Base-by-base conservation (phyloP, 2,329 filamentous ascomycete genomes). In the Colletotrichum abscissum region DNA sequence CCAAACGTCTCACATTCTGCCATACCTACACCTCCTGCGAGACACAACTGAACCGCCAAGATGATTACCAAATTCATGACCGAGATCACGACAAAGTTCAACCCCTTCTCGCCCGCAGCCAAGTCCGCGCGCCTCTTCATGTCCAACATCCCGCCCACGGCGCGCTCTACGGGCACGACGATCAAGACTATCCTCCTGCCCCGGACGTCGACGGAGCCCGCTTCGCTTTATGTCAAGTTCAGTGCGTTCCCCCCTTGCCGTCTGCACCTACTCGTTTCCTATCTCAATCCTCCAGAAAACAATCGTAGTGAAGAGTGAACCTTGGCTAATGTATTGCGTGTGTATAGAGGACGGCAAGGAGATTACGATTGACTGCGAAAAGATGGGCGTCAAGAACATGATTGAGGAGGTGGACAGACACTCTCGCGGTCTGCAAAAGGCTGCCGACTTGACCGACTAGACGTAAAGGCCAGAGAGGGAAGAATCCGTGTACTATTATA, bases 51-150 rank as follows among this genome's bases (percentile, higher is more conserved):
- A 55, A 5, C 30, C 62, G 49, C 73, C 80, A 87, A 82, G 64
- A 97, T 97, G 94, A 94, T 97, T 74, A 96, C 94, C 73, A 92
- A 92, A 81, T 97, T 94, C 86, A 90, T 97, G 82, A 96, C 95
- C 82, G 91, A 95, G 82, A 92, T 98, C 79, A 91, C 89, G 79
- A 93, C 95, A 76, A 91, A 91, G 82, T 98, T 98, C 91, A 98
- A 97, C 85, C 96, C 97, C 52, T 98, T 98, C 89, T 93, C 92
- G 33, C 85, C 89, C 28, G 88, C 89, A 81, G 92, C 94, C 75
- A 95, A 95, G 80, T 93, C 95, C 28, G 95, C 95, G 52, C 92
- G 97, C 56, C 88, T 97, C 64, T 97, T 98, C 84, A 94, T 98
- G 77, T 93, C 94, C 38, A 89, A 93, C 76, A 91, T 99, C 38